Percentiles rank a stretch among this genome's conserved stretches.
These are phyloP conservation scores for Vitis rotundifolia DNA, from an alignment of 164 flowering plant species.

Conservation along the genomic window DNA sequence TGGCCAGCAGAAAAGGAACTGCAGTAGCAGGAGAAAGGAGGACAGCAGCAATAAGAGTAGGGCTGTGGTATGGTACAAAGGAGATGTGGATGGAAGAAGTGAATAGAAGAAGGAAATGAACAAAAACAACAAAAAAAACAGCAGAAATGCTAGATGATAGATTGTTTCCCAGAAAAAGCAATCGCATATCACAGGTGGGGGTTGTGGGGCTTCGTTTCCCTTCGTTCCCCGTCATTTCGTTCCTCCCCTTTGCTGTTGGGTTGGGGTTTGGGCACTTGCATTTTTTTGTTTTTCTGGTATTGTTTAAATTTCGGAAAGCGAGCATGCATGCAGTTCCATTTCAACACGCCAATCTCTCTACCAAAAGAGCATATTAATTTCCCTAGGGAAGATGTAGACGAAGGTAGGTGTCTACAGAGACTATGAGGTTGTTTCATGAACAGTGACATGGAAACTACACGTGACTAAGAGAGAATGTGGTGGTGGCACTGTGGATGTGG, in stretches of 20 bases:
- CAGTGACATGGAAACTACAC: neutral
- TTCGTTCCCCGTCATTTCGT: constrained; percentile 3
- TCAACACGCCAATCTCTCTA: constrained; percentile 28
- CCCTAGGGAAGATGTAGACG: constrained; percentile 1
- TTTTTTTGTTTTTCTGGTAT: neutral
- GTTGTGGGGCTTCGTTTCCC: constrained; percentile 9
- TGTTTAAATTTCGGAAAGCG: constrained; percentile 4
- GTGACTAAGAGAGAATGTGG: too few relatives aligned
- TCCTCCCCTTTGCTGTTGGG: too few relatives aligned
- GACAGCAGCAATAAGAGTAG: neutral
- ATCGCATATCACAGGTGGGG: constrained; percentile 1
- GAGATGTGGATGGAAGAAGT: constrained; percentile 1
- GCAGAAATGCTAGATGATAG: neutral
- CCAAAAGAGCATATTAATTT: neutral
- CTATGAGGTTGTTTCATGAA: neutral
- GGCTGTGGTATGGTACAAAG: neutral
- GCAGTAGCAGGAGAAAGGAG: neutral
- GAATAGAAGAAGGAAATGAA: constrained; percentile 13
- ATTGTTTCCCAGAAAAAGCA: neutral
- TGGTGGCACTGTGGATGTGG: too few relatives aligned
- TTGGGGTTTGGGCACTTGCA: neutral
- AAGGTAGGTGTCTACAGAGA: neutral
- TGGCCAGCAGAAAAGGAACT: neutral
- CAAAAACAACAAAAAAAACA: constrained; percentile 6
- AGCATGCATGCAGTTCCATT: constrained; percentile 11